A percentile compares a stretch with the other conserved stretches of the same genome.
phyloP scores from a whole-genome alignment of 2,329 filamentous ascomycete species.

The Pseudocercospora macadamiae region DNA sequence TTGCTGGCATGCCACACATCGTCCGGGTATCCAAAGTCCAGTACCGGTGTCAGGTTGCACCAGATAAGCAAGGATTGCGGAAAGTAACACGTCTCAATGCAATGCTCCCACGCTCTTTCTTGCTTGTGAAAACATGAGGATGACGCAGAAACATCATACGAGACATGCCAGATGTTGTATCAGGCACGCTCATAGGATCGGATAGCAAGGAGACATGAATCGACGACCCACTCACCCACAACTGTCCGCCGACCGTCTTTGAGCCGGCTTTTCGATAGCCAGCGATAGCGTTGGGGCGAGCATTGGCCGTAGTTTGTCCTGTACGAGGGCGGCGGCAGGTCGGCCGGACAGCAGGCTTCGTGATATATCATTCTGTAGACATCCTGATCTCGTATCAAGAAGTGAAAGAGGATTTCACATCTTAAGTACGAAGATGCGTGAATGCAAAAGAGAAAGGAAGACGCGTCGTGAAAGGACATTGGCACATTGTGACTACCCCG shows the following conservation, averaged over 20 bases:
- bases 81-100: neutral
- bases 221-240: neutral
- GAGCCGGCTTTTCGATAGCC: conserved; percentile 3
- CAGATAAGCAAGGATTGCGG: neutral
- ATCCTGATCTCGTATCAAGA: neutral
- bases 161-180: neutral
- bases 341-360: neutral
- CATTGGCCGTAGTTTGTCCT: conserved; percentile 7
- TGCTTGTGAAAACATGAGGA: conserved; percentile 3
- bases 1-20: neutral
- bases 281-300: conserved; percentile 3
- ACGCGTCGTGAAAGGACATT: neutral
- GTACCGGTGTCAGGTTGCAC: neutral
- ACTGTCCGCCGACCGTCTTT: neutral
- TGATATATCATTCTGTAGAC: neutral
- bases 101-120: conserved; percentile 8
- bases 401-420: conserved; percentile 1
- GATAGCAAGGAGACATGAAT: conserved; percentile 3
- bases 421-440: neutral
- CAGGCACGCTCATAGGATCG: neutral
- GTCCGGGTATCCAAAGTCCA: neutral
- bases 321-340: neutral
- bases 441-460: conserved; percentile 1
- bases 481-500: neutral
- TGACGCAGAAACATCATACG: conserved; percentile 2